Evolutionary conservation across 192 early-diverging fungal species (phyloP).

Genomic region (Backusella sp.): DNA sequence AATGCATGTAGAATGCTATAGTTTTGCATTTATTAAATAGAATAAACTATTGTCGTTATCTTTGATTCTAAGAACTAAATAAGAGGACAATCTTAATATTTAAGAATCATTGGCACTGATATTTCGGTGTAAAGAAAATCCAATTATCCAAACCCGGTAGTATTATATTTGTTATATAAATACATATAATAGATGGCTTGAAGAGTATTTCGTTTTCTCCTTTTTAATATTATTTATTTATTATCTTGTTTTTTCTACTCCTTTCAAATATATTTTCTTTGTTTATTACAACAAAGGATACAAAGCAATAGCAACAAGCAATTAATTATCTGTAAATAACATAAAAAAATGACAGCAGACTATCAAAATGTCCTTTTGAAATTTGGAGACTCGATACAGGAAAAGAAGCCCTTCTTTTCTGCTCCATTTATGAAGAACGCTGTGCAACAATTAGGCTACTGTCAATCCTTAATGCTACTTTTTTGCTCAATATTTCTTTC

Average conservation of each 20-base stretch:
- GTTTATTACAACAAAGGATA: not conserved
- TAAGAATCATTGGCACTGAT: not conserved
- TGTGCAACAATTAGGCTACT: not conserved
- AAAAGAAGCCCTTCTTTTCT: not conserved
- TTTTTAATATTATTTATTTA: not conserved
- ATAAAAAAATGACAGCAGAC: not conserved
- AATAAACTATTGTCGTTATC: not conserved
- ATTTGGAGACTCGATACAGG: not conserved
- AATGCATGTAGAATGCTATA: not conserved
- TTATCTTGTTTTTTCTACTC: not conserved
- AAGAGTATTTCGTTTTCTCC: not conserved
- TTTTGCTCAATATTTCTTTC: not conserved
- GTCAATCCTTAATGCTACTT: not conserved
- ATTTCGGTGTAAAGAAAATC: not conserved
- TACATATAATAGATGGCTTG: not conserved
- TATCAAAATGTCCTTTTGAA: not conserved
- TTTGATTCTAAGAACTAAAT: not conserved
- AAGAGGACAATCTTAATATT: not conserved
- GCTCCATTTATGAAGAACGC: not conserved
- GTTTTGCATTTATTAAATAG: not conserved
- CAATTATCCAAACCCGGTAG: not conserved
- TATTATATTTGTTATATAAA: conserved; percentile 1
- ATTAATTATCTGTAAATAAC: not conserved
- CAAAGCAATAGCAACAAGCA: not conserved
- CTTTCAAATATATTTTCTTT: not conserved